These are phyloP conservation scores for Gymnopilus junonius DNA, from an alignment of 768 basidiomycete genomes.

Conservation along the genomic window DNA sequence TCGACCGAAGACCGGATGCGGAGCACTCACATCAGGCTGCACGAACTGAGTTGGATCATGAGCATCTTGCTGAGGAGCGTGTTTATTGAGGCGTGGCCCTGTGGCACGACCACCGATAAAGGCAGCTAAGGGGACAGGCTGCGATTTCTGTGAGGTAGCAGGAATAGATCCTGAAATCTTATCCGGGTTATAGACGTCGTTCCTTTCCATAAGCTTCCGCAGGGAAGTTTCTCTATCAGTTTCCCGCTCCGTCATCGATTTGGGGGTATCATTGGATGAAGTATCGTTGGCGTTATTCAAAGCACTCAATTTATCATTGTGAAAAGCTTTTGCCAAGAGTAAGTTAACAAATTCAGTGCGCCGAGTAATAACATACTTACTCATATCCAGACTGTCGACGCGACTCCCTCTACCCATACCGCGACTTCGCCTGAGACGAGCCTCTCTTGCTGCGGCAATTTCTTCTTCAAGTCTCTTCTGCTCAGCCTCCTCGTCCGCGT, in stretches of 20 bases:
- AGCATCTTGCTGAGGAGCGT: slow-evolving; percentile 73
- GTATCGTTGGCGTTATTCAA: slow-evolving; percentile 15
- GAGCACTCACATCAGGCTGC: slow-evolving; percentile 54
- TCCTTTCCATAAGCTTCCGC: slow-evolving; percentile 47
- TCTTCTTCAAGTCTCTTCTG: slow-evolving; percentile 69
- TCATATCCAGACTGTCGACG: slow-evolving; percentile 44
- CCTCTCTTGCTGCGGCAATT: slow-evolving; percentile 58
- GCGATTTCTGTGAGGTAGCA: slow-evolving; percentile 29
- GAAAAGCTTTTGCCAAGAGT: slow-evolving; percentile 16
- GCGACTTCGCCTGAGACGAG: slow-evolving; percentile 53
- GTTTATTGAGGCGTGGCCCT: slow-evolving; percentile 74
- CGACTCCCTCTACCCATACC: slow-evolving; percentile 43
- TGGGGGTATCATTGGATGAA: slow-evolving; percentile 25
- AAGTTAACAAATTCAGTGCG: neutral
- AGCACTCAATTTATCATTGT: slow-evolving; percentile 18
- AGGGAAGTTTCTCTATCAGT: slow-evolving; percentile 49
- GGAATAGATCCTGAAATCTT: slow-evolving; percentile 13
- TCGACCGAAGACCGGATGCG: slow-evolving; percentile 79
- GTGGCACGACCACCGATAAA: slow-evolving; percentile 83
- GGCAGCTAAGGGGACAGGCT: slow-evolving; percentile 75
- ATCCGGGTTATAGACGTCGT: slow-evolving; percentile 33
- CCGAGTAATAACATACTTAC: slow-evolving; percentile 50
- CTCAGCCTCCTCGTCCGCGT: slow-evolving; percentile 80
- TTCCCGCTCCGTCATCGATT: slow-evolving; percentile 39
- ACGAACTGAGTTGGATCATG: slow-evolving; percentile 69